These are phyloP conservation scores for Pseudogymnoascus sp. DNA, from an alignment of 2,329 filamentous ascomycete species.

Conservation along the genomic window DNA sequence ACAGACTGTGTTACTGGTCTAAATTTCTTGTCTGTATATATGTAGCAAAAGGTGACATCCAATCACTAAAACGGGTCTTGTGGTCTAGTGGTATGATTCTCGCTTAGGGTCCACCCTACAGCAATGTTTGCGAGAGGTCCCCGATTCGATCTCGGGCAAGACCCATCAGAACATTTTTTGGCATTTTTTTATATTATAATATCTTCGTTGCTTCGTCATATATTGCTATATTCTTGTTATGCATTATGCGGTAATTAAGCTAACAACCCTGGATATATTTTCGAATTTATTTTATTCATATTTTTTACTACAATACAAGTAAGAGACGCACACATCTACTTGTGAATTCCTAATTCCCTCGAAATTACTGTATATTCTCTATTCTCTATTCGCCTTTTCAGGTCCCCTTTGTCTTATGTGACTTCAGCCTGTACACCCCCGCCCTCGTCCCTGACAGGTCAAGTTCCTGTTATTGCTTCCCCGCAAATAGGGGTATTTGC, in stretches of 20 bases:
- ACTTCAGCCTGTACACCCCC: neutral
- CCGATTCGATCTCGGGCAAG: constrained; percentile 8
- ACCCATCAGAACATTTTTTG: neutral
- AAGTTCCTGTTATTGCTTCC: neutral
- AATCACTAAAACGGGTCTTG: constrained; percentile 1
- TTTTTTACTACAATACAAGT: neutral
- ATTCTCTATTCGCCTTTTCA: neutral
- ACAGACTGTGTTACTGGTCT: neutral
- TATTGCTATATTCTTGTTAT: neutral
- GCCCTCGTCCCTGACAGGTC: neutral
- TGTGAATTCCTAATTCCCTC: neutral
- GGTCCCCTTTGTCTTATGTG: neutral
- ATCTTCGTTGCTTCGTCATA: too few relatives aligned
- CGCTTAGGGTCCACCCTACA: constrained; percentile 6
- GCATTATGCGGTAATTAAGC: neutral
- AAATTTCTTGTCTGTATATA: neutral
- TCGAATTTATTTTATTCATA: neutral
- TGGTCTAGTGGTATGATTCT: constrained; percentile 8
- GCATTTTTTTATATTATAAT: neutral
- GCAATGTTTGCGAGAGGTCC: constrained; percentile 6
- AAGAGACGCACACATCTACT: neutral
- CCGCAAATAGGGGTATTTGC: neutral
- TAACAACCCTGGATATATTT: neutral
- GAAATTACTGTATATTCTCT: neutral
- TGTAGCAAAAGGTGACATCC: neutral